A percentile compares a stretch with the other conserved stretches of the same genome.
Conservation (phyloP, 495 filamentous ascomycete species). For the Penicillium arizonense region DNA sequence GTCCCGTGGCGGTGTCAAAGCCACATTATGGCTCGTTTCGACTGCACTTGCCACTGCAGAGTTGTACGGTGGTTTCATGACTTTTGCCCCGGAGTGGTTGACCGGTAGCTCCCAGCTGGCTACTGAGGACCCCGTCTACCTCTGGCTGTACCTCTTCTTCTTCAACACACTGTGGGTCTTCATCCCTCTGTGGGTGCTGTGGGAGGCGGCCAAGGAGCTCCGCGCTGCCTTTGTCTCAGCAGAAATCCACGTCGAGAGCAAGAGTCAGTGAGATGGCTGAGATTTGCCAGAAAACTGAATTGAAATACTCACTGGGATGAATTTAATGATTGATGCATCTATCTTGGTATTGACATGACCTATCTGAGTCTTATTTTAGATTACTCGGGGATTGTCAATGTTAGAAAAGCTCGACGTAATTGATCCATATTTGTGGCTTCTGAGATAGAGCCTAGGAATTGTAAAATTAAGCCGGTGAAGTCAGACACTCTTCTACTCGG, state of each 20-base stretch:
- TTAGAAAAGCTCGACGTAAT: too few relatives aligned
- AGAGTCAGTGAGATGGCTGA: constrained; percentile 7
- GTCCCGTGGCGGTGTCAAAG: constrained; percentile 40
- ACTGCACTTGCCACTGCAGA: constrained; percentile 85
- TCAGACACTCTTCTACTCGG: too few relatives aligned
- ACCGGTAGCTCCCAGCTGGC: constrained; percentile 73
- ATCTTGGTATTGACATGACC: neutral
- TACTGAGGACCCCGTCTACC: constrained; percentile 78
- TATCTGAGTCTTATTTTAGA: too few relatives aligned
- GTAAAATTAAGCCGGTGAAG: too few relatives aligned
- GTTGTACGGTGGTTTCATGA: constrained; percentile 96
- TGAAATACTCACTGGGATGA: neutral
- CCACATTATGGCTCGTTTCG: constrained; percentile 66
- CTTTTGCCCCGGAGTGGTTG: constrained; percentile 93
- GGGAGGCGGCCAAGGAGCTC: constrained; percentile 61
- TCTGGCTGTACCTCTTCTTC: constrained; percentile 85
- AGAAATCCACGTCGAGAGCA: constrained; percentile 13
- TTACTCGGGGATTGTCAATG: too few relatives aligned
- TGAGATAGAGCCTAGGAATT: too few relatives aligned
- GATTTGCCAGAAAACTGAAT: neutral
- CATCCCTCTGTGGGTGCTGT: constrained; percentile 74
- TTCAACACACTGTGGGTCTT: constrained; percentile 92
- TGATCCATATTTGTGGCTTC: too few relatives aligned
- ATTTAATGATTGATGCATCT: neutral
- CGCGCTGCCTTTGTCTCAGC: constrained; percentile 50